Conservation (phyloP, 2,329 filamentous ascomycete species). For the Penicillium sp. region DNA sequence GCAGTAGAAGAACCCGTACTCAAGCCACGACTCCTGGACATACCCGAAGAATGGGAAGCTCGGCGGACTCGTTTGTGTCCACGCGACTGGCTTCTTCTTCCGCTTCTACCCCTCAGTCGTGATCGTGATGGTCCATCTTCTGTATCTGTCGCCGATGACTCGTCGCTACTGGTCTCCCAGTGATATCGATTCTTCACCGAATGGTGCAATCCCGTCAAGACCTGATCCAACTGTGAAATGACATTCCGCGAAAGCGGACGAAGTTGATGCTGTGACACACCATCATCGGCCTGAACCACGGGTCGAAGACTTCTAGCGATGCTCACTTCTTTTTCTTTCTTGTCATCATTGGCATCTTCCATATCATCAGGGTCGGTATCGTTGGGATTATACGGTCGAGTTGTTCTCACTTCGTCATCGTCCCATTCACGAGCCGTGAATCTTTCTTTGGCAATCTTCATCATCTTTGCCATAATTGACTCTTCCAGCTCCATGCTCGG, state of each 20-base stretch:
- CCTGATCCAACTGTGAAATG: slow-evolving; percentile 60
- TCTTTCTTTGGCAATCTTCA: slow-evolving; percentile 62
- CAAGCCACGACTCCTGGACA: slow-evolving; percentile 6
- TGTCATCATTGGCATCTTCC: slow-evolving; percentile 17
- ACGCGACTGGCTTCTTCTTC: slow-evolving; percentile 20
- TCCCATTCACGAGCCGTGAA: slow-evolving; percentile 47
- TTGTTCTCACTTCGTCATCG: slow-evolving; percentile 5
- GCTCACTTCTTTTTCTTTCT: slow-evolving; percentile 1
- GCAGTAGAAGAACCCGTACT: slow-evolving; percentile 8
- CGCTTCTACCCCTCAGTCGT: slow-evolving; percentile 11
- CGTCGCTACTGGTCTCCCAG: slow-evolving; percentile 8
- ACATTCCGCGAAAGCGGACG: slow-evolving; percentile 65
- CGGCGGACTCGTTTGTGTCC: slow-evolving; percentile 23
- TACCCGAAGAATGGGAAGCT: slow-evolving; percentile 7
- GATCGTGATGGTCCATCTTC: slow-evolving; percentile 22
- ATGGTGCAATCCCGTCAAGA: slow-evolving; percentile 66
- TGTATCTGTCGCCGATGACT: slow-evolving; percentile 28
- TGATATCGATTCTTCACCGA: slow-evolving; percentile 50
- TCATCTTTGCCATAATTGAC: slow-evolving; percentile 59
- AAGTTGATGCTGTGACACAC: slow-evolving; percentile 52
- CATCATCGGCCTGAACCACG: slow-evolving; percentile 15
- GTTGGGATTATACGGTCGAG: slow-evolving; percentile 6
- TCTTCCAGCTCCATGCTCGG: slow-evolving; percentile 64
- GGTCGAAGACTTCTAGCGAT: slow-evolving; percentile 26
- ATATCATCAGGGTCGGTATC: slow-evolving; percentile 15